These are phyloP conservation scores for Melocanna baccifera DNA, from an alignment of 176 grass and related monocot species.

Conservation along the genomic window DNA sequence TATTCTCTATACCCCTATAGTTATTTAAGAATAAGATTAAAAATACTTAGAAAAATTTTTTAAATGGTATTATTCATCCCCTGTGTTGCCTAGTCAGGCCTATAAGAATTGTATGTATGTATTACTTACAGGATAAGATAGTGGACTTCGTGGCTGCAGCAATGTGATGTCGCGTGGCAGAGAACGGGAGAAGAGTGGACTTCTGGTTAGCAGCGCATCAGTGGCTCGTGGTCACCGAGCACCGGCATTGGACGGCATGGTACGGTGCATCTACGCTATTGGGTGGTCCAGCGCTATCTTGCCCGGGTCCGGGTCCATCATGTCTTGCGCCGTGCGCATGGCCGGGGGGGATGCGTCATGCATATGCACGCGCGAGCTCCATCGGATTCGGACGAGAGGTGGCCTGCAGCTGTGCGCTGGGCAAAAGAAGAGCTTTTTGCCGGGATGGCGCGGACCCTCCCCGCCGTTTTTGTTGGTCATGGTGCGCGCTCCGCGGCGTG, in stretches of 20 bases:
- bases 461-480: constrained; percentile 6
- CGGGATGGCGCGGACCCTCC: background rate
- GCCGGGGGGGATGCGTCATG: too few species aligned
- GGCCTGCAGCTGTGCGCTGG: background rate
- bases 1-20: too few species aligned
- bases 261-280: background rate
- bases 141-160: background rate
- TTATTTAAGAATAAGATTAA: too few species aligned
- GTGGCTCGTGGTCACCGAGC: constrained; percentile 2
- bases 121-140: background rate
- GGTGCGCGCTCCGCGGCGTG: too few species aligned
- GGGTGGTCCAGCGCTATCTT: background rate
- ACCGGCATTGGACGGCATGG: background rate
- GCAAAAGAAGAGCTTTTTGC: background rate
- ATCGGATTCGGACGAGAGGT: background rate
- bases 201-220: background rate
- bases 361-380: background rate
- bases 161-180: background rate
- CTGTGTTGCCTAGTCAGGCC: too few species aligned
- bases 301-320: background rate
- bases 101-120: too few species aligned
- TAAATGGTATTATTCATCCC: too few species aligned
- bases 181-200: constrained; percentile 1
- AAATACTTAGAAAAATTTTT: too few species aligned
- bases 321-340: too few species aligned